Percentiles rank a stretch among this genome's conserved stretches.
phyloP scores from a whole-genome alignment of 768 basidiomycete genomes.

The Mycena chlorophos region DNA sequence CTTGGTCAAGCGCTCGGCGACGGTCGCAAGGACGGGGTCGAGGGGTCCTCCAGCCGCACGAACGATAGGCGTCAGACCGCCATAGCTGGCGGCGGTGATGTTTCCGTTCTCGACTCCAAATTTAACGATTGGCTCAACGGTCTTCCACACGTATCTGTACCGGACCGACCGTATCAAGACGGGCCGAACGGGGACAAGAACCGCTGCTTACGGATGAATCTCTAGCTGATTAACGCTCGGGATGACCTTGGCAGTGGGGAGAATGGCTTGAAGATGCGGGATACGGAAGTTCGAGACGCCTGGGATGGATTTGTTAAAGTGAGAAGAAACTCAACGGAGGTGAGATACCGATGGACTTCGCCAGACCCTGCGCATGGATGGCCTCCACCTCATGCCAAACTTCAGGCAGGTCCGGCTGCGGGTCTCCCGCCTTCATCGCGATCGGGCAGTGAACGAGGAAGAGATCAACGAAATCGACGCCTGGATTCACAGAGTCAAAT shows the following conservation, averaged over 20 bases:
- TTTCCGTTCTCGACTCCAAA: conserved; percentile 59
- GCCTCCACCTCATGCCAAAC: conserved; percentile 66
- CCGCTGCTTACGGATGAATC: conserved; percentile 57
- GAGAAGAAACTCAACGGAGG: no score
- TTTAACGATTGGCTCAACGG: conserved; percentile 55
- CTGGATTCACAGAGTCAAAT: no score
- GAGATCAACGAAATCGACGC: conserved; percentile 57
- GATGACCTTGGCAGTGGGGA: conserved; percentile 49
- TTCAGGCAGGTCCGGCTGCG: conserved; percentile 47
- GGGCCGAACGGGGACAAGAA: not conserved
- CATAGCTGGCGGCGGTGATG: conserved; percentile 62
- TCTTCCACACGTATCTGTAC: conserved; percentile 49
- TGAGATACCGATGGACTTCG: conserved; percentile 64
- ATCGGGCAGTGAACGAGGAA: conserved; percentile 60
- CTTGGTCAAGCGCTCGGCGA: conserved; percentile 52
- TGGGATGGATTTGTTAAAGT: no score
- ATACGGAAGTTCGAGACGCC: conserved; percentile 71
- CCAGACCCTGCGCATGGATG: conserved; percentile 45
- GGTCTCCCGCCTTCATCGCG: conserved; percentile 32
- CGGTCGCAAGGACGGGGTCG: conserved; percentile 50
- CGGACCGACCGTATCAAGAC: conserved; percentile 1
- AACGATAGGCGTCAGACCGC: conserved; percentile 50
- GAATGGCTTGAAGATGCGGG: conserved; percentile 50
- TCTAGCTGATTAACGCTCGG: conserved; percentile 78
- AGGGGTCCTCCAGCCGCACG: conserved; percentile 56